A percentile compares a stretch with the other conserved stretches of the same genome.
phyloP scores from a whole-genome alignment of 129 eudicot species.

The Centrapalus pauciflorus region DNA sequence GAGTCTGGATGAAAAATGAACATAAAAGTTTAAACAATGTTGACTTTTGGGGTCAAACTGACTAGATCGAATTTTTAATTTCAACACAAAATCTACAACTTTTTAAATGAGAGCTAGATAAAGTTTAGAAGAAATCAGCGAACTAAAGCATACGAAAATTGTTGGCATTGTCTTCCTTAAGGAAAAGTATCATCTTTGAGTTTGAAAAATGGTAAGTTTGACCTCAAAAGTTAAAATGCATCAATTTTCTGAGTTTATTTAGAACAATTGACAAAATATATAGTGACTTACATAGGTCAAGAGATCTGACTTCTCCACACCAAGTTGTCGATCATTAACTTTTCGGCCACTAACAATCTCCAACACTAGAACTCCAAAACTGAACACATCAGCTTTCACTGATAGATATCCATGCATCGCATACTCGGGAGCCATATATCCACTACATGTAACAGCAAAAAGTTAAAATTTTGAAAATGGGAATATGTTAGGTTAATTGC shows the following conservation, averaged over 20 bases:
- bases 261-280: neutral
- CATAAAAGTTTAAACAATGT: too few species aligned
- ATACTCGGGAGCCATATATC: slow-evolving; percentile 93
- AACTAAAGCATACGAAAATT: neutral
- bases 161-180: neutral
- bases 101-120: neutral
- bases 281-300: slow-evolving; percentile 67
- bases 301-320: slow-evolving; percentile 60
- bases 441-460: slow-evolving; percentile 40
- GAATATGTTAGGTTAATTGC: too few species aligned
- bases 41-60: neutral
- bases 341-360: slow-evolving; percentile 87
- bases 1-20: too few species aligned
- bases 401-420: slow-evolving; percentile 81
- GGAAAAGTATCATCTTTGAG: neutral
- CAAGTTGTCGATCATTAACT: slow-evolving; percentile 42
- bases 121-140: neutral
- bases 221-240: neutral
- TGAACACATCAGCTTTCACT: slow-evolving; percentile 84
- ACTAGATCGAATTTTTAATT: neutral
- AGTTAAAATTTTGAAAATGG: neutral
- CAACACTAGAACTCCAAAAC: slow-evolving; percentile 66
- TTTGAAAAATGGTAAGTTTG: neutral
- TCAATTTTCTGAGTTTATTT: neutral
- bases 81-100: neutral